Percentiles rank a stretch among this genome's conserved stretches.
phyloP scores from a whole-genome alignment of 2,329 filamentous ascomycete genomes.

The Cladosporium sp. region DNA sequence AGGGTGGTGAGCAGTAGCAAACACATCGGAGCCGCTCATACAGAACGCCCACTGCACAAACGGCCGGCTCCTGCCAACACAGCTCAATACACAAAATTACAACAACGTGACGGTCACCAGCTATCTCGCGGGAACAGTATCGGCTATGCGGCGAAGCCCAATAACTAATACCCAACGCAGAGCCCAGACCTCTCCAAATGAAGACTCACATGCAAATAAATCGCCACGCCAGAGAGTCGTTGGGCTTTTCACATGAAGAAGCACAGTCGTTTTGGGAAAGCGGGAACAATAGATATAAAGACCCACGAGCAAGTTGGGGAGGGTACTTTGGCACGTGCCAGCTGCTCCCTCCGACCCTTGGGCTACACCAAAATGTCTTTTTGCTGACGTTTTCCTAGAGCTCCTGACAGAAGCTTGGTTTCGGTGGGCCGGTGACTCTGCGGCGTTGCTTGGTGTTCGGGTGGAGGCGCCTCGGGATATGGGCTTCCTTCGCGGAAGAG shows the following conservation, averaged over 20 bases:
- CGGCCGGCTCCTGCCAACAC: not conserved
- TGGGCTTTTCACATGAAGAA: not conserved
- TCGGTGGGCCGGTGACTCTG: conserved; percentile 18
- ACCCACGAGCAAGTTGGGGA: not conserved
- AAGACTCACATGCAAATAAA: not conserved
- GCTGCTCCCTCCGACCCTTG: not conserved
- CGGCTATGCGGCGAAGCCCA: not conserved
- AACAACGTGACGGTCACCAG: not conserved
- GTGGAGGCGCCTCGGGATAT: not conserved
- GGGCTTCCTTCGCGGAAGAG: not conserved
- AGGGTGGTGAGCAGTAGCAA: no score
- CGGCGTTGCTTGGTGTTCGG: conserved; percentile 4
- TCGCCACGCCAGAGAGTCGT: not conserved
- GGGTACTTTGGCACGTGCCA: not conserved
- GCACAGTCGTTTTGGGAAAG: conserved; percentile 9
- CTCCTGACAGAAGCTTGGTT: conserved; percentile 3
- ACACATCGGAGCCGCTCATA: no score
- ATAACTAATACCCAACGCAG: not conserved
- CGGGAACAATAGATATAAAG: not conserved
- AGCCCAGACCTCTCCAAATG: not conserved
- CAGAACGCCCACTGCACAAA: no score
- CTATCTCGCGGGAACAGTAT: not conserved
- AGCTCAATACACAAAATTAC: no score
- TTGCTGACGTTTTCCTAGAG: not conserved
- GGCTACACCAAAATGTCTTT: not conserved